Conservation (phyloP, 2,329 filamentous ascomycete genomes). For the Sphaerulina musiva region DNA sequence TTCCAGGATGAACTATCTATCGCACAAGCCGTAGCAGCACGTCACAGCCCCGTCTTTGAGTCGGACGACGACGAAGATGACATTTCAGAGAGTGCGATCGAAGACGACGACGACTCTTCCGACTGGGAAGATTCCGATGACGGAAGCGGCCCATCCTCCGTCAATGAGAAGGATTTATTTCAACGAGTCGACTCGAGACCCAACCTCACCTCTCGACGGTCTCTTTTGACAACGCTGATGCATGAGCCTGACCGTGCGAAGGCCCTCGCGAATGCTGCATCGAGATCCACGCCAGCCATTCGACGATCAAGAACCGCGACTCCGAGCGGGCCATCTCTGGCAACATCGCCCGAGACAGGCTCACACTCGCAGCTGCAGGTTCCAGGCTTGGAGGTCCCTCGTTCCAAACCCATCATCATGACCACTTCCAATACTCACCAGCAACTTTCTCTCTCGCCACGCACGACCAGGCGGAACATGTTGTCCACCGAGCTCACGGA, state of each 20-base stretch:
- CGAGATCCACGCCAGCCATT: constrained; percentile 49
- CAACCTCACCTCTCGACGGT: constrained; percentile 77
- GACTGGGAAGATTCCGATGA: constrained; percentile 57
- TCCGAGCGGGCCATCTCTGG: constrained; percentile 62
- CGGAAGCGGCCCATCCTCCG: constrained; percentile 71
- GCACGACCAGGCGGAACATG: constrained; percentile 92
- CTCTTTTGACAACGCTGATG: constrained; percentile 83
- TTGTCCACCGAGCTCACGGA: constrained; percentile 89
- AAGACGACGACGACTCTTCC: constrained; percentile 46
- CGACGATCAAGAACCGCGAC: constrained; percentile 58
- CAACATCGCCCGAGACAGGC: constrained; percentile 48
- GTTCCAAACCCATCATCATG: constrained; percentile 74
- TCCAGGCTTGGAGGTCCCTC: constrained; percentile 39
- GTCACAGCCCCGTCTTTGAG: constrained; percentile 54
- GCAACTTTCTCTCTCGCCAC: constrained; percentile 65
- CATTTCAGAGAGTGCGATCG: constrained; percentile 76
- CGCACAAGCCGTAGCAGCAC: constrained; percentile 49
- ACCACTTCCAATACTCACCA: constrained; percentile 63
- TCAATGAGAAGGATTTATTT: constrained; percentile 69
- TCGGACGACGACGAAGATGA: constrained; percentile 53
- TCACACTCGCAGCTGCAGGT: constrained; percentile 12
- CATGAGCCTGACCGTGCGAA: constrained; percentile 68
- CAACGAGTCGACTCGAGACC: constrained; percentile 82
- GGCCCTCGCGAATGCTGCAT: constrained; percentile 61
- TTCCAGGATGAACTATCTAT: constrained; percentile 71